Evolutionary conservation across 1,284 basidiomycete genomes (phyloP), one percentile per base, ranked within the genome.

Genomic region (Irpex lacteus): DNA sequence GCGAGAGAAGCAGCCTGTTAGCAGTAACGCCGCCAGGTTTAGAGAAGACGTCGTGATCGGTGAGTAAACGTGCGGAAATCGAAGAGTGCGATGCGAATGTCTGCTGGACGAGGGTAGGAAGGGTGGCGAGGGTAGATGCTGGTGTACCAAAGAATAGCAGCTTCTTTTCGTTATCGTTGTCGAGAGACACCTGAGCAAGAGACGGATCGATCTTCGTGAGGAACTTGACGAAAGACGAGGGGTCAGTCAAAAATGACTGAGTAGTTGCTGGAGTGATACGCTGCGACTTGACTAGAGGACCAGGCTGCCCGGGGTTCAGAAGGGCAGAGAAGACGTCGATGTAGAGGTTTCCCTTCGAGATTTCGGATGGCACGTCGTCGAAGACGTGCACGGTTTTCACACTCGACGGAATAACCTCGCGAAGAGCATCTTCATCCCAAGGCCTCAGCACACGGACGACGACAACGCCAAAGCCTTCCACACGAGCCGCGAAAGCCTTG

Each of bases 361-460:
- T 80, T 49, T 84, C 78, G 60, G 85, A 83, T 0, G 86, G 84
- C 11, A 92, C 88, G 64, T 94, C 92, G 65, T 93, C 92, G 47
- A 93, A 76, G 65, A 94, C 89, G 66, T 91, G 83, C 8, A 93
- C 77, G 7, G 75, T 79, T 70, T 79, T 81, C 21, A 80, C 86
- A 13, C 83, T 83, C 2, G 77, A 63, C 3, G 92, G 93, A 50
- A 95, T 74, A 34, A 82, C 75, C 7, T 73, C 75, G 63, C 81
- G 82, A 66, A 95, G 79, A 15, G 84, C 79, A 32, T 81, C 77
- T 69, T 88, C 84, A 69, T 86, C 79, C 93, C 93, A 92, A 37
- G 93, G 90, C 60, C 91, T 85, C 54, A 93, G 81, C 34, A 92
- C 86, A 67, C 91, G 87, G 60, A 95, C 89, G 55, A 85, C 75